Base-by-base conservation (phyloP, 768 basidiomycete genomes). In the Leucosporidium scottii region DNA sequence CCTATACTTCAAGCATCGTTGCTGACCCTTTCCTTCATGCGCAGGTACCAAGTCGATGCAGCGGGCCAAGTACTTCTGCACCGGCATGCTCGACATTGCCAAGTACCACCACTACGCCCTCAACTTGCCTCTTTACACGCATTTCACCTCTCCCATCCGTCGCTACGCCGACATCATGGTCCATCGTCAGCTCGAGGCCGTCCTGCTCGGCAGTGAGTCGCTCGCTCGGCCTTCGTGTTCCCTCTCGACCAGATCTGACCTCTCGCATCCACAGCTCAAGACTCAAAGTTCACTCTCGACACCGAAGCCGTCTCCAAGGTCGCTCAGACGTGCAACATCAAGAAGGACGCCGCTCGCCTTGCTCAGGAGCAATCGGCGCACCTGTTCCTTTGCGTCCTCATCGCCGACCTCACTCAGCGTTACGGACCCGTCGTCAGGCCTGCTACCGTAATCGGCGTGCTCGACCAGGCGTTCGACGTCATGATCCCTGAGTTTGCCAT, bases 391-490 rank as follows among this genome's bases (percentile, higher is more conserved):
- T 98, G 94, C 78, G 86, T 93, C 65, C 84, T 99, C 65, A 90
- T 99, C 70, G 85, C 92, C 48, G 93, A 98, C 76, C 84, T 99
- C 39, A 97, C 96, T 28, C 85, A 91, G 69, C 88, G 88, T 59
- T 96, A 93, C 78, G 96, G 96, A 13, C 92, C 96, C 51, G 96
- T 99, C 66, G 81, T 97, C 67, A 89, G 96, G 68, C 88, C 90
- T 77, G 96, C 92, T n/a, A 88, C 86, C 74, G 94, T 99, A 67
- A 88, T 93, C 55, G 88, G 89, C 67, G 94, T 99, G 39, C 83
- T 97, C n/a, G 96, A 99, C 76, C 89, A 91, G 61, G 96, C 96
- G 1, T 98, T 97, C 74, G 96, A 99, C 76, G 94, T 99, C 34
- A 81, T 94, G 39, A 86, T 98, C 18, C 89, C 91, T 51, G 96